A percentile compares a stretch with the other conserved stretches of the same genome.
These are phyloP conservation scores for Xerocomus potaroensis DNA, from an alignment of 768 basidiomycete genomes.

Conservation along the genomic window DNA sequence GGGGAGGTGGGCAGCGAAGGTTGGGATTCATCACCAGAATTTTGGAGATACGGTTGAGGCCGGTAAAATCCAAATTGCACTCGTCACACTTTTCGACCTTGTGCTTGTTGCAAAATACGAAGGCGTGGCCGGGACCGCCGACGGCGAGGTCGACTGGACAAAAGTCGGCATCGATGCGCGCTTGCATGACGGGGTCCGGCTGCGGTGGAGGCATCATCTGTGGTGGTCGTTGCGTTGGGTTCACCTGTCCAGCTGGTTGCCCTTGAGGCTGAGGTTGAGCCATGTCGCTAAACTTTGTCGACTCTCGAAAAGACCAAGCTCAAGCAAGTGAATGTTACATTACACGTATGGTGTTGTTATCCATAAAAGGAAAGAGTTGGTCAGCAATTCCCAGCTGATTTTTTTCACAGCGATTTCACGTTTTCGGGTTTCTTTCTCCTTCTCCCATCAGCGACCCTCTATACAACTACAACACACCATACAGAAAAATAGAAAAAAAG, in stretches of 20 bases:
- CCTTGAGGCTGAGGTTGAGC: slow-evolving; percentile 62
- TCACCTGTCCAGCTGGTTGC: slow-evolving; percentile 42
- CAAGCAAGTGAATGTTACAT: too few relatives aligned
- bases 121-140: slow-evolving; percentile 46
- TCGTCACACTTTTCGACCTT: slow-evolving; percentile 67
- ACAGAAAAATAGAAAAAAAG: slow-evolving; percentile 23
- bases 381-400: slow-evolving; percentile 27
- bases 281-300: slow-evolving; percentile 42
- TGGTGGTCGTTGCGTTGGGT: slow-evolving; percentile 33
- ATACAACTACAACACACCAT: slow-evolving; percentile 18
- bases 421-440: slow-evolving; percentile 21
- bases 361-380: slow-evolving; percentile 8
- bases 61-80: slow-evolving; percentile 70
- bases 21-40: slow-evolving; percentile 65
- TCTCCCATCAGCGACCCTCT: slow-evolving; percentile 28
- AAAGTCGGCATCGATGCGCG: slow-evolving; percentile 73
- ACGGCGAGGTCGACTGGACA: slow-evolving; percentile 52
- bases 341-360: slow-evolving; percentile 8
- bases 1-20: slow-evolving; percentile 75
- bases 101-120: slow-evolving; percentile 64
- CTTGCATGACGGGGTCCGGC: slow-evolving; percentile 71
- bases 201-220: slow-evolving; percentile 42
- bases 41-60: slow-evolving; percentile 72
- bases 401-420: slow-evolving; percentile 19
- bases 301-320: too few relatives aligned